Conservation (phyloP, 2,329 filamentous ascomycete genomes). For the Calonectria pseudoturangicola region DNA sequence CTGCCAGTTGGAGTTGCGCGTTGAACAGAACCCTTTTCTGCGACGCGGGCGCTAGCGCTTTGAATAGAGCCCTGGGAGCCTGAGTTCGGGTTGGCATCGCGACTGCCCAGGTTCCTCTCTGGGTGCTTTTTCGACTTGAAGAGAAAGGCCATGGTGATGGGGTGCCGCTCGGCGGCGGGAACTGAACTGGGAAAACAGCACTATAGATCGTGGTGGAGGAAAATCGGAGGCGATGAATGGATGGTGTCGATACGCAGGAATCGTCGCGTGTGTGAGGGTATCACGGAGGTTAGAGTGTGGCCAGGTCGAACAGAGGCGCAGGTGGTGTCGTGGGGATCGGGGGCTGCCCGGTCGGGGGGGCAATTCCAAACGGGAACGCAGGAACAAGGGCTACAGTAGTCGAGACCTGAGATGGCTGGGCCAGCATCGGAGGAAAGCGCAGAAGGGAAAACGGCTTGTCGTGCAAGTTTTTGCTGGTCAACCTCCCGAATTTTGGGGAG, state of each 20-base stretch:
- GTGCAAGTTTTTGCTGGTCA: constrained; percentile 53
- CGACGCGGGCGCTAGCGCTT: constrained; percentile 67
- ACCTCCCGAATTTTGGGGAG: constrained; percentile 60
- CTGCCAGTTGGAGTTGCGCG: constrained; percentile 86
- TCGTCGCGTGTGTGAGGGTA: constrained; percentile 51
- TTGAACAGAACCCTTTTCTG: constrained; percentile 71
- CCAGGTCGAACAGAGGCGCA: constrained; percentile 34
- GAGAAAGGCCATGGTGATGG: constrained; percentile 82
- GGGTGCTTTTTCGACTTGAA: constrained; percentile 89
- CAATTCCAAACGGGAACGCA: constrained; percentile 54
- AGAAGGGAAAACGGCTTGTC: constrained; percentile 54
- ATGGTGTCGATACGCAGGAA: constrained; percentile 28
- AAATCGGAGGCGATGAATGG: constrained; percentile 32
- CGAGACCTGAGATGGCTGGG: constrained; percentile 67
- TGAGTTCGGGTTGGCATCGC: constrained; percentile 71
- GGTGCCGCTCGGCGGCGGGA: constrained; percentile 61
- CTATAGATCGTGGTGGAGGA: constrained; percentile 38
- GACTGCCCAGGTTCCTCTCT: constrained; percentile 74
- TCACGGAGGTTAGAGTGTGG: constrained; percentile 39
- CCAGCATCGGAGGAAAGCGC: constrained; percentile 61
- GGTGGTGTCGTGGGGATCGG: constrained; percentile 26
- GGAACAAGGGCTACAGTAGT: constrained; percentile 58
- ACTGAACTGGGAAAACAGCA: constrained; percentile 46
- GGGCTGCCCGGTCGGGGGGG: constrained; percentile 43
- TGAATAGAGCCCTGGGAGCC: constrained; percentile 67